Percentiles rank a stretch among this genome's conserved stretches.
Conservation (phyloP, 371 early-diverging fungal species). For the Rhizomucor miehei region DNA sequence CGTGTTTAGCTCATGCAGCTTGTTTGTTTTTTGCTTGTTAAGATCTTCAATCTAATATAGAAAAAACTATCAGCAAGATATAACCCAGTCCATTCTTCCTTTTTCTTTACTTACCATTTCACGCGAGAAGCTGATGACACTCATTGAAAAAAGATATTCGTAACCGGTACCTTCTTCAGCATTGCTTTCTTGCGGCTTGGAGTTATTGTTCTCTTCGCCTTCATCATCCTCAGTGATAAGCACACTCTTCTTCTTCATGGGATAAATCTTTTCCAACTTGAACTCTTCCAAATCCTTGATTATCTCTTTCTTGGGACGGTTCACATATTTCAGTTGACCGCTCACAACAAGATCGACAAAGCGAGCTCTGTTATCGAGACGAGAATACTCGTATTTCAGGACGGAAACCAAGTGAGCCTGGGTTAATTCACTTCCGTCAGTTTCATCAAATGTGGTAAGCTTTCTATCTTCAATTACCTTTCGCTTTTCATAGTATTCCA, state of each 20-base stretch:
- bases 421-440: background rate
- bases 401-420: conserved; percentile 44
- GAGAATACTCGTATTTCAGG: conserved; percentile 72
- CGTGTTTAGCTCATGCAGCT: conserved; percentile 68
- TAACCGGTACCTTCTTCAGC: conserved; percentile 56
- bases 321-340: conserved; percentile 81
- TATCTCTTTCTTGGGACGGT: conserved; percentile 84
- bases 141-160: conserved; percentile 95
- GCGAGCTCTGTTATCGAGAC: conserved; percentile 89
- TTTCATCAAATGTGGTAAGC: background rate
- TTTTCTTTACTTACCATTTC: conserved; percentile 66
- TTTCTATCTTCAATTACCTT: conserved; percentile 61
- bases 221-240: conserved; percentile 46
- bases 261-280: conserved; percentile 65
- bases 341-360: conserved; percentile 94
- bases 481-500: conserved; percentile 87
- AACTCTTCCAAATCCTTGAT: conserved; percentile 75
- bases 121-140: conserved; percentile 88
- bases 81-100: background rate
- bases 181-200: conserved; percentile 14
- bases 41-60: conserved; percentile 68
- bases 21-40: conserved; percentile 67
- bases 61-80: background rate
- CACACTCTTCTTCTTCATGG: conserved; percentile 39
- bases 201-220: background rate